A percentile compares a stretch with the other conserved stretches of the same genome.
Evolutionary conservation across 202 grass and related monocot genomes (phyloP).

Genomic region (Panicum hallii): DNA sequence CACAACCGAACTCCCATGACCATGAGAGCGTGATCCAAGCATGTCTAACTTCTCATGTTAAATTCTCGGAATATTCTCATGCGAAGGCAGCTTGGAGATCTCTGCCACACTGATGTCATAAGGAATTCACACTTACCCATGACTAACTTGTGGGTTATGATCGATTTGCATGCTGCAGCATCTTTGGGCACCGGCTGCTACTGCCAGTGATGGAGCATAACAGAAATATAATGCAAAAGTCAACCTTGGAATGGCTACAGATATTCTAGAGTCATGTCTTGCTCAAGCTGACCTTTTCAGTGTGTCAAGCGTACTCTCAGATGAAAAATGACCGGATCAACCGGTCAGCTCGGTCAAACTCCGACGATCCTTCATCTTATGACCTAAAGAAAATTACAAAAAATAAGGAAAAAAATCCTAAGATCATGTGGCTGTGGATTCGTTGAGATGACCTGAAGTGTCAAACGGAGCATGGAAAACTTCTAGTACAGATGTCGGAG

Average conservation of each 20-base stretch:
- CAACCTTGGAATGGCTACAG: slow-evolving; percentile 12
- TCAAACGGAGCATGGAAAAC: slow-evolving; percentile 15
- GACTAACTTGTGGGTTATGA: neutral
- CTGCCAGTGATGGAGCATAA: neutral
- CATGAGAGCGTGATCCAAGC: neutral
- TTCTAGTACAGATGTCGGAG: neutral
- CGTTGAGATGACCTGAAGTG: neutral
- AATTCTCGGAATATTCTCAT: neutral
- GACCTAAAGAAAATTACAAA: neutral
- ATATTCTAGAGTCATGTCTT: neutral
- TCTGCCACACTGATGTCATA: slow-evolving; percentile 4
- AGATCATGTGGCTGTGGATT: neutral
- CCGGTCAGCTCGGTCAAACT: slow-evolving; percentile 17
- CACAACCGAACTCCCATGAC: neutral
- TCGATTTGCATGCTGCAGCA: slow-evolving; percentile 18
- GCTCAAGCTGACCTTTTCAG: slow-evolving; percentile 19
- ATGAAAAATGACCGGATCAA: slow-evolving; percentile 2
- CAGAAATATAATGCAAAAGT: neutral
- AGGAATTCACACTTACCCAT: neutral
- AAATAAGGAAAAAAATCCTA: neutral
- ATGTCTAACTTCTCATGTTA: neutral
- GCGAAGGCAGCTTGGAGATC: slow-evolving; percentile 4
- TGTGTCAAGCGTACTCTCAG: neutral
- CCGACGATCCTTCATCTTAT: neutral
- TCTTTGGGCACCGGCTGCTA: neutral